These are phyloP conservation scores for Trichoderma hamatum DNA, from an alignment of 2,329 filamentous ascomycete species.

Conservation along the genomic window DNA sequence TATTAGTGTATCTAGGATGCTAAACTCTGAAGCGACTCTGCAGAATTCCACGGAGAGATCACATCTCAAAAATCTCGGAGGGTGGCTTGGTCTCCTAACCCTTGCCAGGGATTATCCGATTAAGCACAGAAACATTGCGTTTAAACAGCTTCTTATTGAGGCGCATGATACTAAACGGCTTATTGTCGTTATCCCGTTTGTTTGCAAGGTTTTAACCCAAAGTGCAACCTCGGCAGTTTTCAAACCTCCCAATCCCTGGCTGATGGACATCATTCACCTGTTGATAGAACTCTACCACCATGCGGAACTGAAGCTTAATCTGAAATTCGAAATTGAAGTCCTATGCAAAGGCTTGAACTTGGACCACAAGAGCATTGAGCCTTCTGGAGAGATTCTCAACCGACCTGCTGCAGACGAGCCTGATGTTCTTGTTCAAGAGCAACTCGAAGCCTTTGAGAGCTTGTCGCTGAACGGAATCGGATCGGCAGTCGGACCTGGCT, in stretches of 20 bases:
- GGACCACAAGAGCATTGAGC: slow-evolving; percentile 90
- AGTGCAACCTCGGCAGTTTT: slow-evolving; percentile 86
- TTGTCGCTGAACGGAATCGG: slow-evolving; percentile 75
- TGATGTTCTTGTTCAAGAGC: slow-evolving; percentile 65
- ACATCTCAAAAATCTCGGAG: slow-evolving; percentile 89
- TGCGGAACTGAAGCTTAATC: slow-evolving; percentile 90
- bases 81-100: slow-evolving; percentile 91
- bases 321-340: slow-evolving; percentile 98
- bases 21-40: slow-evolving; percentile 88
- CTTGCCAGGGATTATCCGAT: slow-evolving; percentile 93
- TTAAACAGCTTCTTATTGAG: slow-evolving; percentile 93
- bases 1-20: slow-evolving; percentile 78
- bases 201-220: slow-evolving; percentile 91
- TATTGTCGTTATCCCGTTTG: slow-evolving; percentile 92
- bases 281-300: slow-evolving; percentile 93
- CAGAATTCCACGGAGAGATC: slow-evolving; percentile 81
- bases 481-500: slow-evolving; percentile 67
- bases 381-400: slow-evolving; percentile 82
- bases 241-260: slow-evolving; percentile 92
- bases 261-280: slow-evolving; percentile 92
- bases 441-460: slow-evolving; percentile 80
- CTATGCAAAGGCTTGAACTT: slow-evolving; percentile 89
- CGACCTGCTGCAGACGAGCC: slow-evolving; percentile 67
- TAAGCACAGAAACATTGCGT: slow-evolving; percentile 94
- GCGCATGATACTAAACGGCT: slow-evolving; percentile 91